A percentile compares a stretch with the other conserved stretches of the same genome.
phyloP scores from a whole-genome alignment of 345 rosid genomes.

The Eucalyptus grandis region DNA sequence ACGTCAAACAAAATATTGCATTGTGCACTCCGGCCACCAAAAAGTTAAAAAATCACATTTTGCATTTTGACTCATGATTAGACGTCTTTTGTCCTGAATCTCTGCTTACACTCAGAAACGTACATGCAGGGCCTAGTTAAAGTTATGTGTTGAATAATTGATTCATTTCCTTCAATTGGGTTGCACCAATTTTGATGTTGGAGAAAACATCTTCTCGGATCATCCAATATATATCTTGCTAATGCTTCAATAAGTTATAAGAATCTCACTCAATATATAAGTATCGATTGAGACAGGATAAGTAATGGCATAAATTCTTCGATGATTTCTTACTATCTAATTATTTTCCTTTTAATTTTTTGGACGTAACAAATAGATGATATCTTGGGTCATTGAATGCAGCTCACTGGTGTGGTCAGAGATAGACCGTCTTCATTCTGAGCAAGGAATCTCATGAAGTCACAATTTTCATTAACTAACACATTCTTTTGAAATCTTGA shows the following conservation, averaged over 20 bases:
- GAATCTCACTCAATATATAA: not conserved
- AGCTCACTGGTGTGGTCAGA: no score
- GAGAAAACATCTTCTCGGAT: not conserved
- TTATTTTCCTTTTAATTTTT: not conserved
- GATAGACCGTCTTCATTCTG: no score
- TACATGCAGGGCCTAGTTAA: not conserved
- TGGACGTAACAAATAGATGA: no score
- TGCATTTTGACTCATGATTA: not conserved
- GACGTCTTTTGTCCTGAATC: fast-evolving
- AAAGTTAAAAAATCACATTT: not conserved
- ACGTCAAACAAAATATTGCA: no score
- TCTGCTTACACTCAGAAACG: fast-evolving
- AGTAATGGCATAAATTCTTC: fast-evolving
- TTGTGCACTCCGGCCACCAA: not conserved
- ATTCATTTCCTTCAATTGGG: not conserved
- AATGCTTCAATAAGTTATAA: no score
- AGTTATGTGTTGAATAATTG: not conserved
- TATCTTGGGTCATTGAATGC: fast-evolving
- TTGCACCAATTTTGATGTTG: not conserved
- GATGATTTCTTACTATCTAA: no score
- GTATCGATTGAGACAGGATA: not conserved
- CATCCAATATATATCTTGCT: not conserved
- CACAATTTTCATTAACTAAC: not conserved
- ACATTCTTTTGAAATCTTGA: not conserved
- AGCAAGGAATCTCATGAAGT: not conserved